phyloP scores from a whole-genome alignment of 2,329 filamentous ascomycete species.

The Curvularia verruculosa region DNA sequence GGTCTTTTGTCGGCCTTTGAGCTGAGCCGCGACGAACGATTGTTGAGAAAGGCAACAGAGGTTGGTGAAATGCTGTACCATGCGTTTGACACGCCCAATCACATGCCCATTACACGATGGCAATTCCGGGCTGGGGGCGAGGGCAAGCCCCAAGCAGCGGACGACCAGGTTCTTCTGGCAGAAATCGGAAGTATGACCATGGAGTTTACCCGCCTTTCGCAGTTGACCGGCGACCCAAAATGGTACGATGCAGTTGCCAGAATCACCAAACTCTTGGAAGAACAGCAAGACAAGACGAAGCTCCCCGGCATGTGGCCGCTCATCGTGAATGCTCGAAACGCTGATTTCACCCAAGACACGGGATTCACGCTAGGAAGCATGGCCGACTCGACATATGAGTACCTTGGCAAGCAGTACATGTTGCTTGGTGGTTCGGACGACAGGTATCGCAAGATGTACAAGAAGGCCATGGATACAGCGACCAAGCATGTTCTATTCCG shows the following conservation, averaged over 20 bases:
- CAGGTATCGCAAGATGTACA: constrained; percentile 62
- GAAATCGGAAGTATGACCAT: constrained; percentile 56
- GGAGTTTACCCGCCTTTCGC: constrained; percentile 57
- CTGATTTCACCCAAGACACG: constrained; percentile 51
- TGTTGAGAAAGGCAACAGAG: constrained; percentile 79
- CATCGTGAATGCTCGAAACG: constrained; percentile 49
- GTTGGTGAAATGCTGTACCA: constrained; percentile 81
- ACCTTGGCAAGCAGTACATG: constrained; percentile 47
- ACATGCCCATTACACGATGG: constrained; percentile 72
- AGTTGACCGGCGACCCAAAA: constrained; percentile 53
- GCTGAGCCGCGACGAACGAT: constrained; percentile 73
- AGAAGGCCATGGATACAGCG: constrained; percentile 54
- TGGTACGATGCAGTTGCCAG: constrained; percentile 56
- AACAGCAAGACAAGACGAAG: constrained; percentile 51
- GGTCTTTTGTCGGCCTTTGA: constrained; percentile 87
- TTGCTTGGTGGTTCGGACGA: constrained; percentile 53
- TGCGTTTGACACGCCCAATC: constrained; percentile 89
- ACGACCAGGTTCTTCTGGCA: constrained; percentile 51
- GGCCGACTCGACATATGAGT: constrained; percentile 50
- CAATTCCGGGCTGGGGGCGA: constrained; percentile 48
- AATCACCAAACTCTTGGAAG: constrained; percentile 51
- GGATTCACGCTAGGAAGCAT: constrained; percentile 46
- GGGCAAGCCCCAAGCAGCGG: constrained; percentile 49
- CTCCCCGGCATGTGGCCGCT: constrained; percentile 58
- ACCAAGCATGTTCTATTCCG: constrained; percentile 56